Percentiles rank a stretch among this genome's conserved stretches.
Conservation (phyloP, 2,329 filamentous ascomycete species). For the Talaromyces sp. region DNA sequence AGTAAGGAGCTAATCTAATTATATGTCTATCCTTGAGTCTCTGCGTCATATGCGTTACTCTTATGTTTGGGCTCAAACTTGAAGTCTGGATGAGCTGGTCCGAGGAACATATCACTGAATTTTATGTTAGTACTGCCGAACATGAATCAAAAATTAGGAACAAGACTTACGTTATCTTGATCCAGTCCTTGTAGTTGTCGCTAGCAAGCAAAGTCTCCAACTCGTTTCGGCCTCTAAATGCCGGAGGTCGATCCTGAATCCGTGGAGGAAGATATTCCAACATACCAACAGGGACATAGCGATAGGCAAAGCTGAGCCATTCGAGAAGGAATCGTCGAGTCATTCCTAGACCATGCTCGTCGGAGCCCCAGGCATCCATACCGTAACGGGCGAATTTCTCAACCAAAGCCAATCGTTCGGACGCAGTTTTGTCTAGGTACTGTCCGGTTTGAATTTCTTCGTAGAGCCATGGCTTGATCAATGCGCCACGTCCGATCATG, state of each 20-base stretch:
- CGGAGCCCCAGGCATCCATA: conserved; percentile 89
- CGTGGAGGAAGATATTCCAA: conserved; percentile 83
- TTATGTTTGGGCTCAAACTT: conserved; percentile 97
- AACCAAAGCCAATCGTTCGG: conserved; percentile 78
- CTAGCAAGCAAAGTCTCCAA: conserved; percentile 90
- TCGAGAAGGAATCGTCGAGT: conserved; percentile 91
- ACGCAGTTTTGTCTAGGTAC: conserved; percentile 90
- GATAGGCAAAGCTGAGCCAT: conserved; percentile 88
- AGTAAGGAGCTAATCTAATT: not conserved
- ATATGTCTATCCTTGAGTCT: conserved; percentile 61
- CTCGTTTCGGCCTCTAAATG: conserved; percentile 79
- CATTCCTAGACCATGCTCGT: conserved; percentile 87
- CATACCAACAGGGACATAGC: conserved; percentile 86
- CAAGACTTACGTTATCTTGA: conserved; percentile 81
- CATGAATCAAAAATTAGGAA: not conserved
- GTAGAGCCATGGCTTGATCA: conserved; percentile 98
- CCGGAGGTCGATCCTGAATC: conserved; percentile 83
- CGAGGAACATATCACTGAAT: conserved; percentile 90
- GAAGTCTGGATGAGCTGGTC: conserved; percentile 84
- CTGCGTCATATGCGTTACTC: conserved; percentile 82
- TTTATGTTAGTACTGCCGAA: not conserved
- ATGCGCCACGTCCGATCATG: conserved; percentile 92
- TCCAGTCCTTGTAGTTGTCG: conserved; percentile 93
- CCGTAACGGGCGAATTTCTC: conserved; percentile 89
- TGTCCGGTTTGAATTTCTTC: conserved; percentile 91